Percentiles rank a stretch among this genome's conserved stretches.
Evolutionary conservation across 192 early-diverging fungal genomes (phyloP).

Genomic region (Backusella westeae): DNA sequence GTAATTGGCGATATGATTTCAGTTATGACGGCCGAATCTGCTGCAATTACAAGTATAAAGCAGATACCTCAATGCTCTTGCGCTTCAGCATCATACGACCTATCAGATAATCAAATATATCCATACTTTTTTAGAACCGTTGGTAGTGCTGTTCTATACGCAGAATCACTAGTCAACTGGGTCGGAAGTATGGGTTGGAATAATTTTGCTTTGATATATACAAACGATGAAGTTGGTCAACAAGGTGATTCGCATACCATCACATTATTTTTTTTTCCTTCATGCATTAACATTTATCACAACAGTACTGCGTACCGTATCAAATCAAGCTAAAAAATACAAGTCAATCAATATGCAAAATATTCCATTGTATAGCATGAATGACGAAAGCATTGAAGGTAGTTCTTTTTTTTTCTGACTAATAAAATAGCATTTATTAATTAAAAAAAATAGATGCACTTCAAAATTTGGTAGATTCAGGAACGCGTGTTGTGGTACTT

Average conservation of each 20-base stretch:
- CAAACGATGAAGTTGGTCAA: conserved; percentile 23
- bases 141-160: neutral
- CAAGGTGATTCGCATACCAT: conserved; percentile 12
- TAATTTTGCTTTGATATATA: conserved; percentile 22
- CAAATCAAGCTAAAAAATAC: neutral
- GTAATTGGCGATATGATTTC: conserved; percentile 33
- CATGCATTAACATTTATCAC: neutral
- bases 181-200: conserved; percentile 26
- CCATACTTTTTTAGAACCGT: conserved; percentile 33
- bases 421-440: neutral
- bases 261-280: neutral
- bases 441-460: neutral
- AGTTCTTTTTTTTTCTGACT: neutral
- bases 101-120: conserved; percentile 23
- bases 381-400: neutral
- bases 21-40: conserved; percentile 17
- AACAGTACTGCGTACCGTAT: neutral
- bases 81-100: neutral
- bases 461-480: neutral
- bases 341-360: neutral
- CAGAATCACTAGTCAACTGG: conserved; percentile 19
- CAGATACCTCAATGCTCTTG: conserved; percentile 32
- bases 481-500: conserved; percentile 13
- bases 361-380: neutral
- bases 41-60: conserved; percentile 13